Base-by-base conservation (phyloP, 2,329 filamentous ascomycete species). In the Geoglossum cookeanum region DNA sequence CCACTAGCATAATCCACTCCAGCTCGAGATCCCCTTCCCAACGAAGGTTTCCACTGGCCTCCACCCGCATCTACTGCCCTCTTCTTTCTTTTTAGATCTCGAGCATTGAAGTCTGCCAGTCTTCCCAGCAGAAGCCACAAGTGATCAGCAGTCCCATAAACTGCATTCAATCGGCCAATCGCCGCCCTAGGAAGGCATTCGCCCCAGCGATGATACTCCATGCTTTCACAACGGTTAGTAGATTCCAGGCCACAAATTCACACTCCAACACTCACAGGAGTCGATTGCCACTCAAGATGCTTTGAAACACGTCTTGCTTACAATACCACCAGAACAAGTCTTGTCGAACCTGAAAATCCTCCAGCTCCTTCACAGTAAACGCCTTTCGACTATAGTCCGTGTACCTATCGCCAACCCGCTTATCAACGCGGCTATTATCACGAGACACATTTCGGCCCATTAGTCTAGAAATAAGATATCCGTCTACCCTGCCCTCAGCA, bases 261-360 rank as follows among this genome's bases (percentile, higher is more conserved):
- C 13, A 22, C 48, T n/a, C 9, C 15, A 42, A 53, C 22, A 77
- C 88, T 77, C 74, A 95, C 88, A 96, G 83, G 52, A 94, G 74
- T 60, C 78, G 78, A 47, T 91, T 90, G 7, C 88, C 91, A 62
- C 90, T 92, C 29, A 97, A 73, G 60, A 96, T 80, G 66, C 87
- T 89, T 68, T 96, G 91, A 63, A 91, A 94, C 7, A 86, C 81
- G 67, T 97, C 92, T 74, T 96, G 92, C 69, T 95, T 94, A 64
- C 80, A 84, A 67, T 90, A 96, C 86, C 89, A 96, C 90, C 91
- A 98, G 66, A 85, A 94, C 4, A 97, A 71, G 69, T 97, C 92
- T 61, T 85, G 81, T 44, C 92, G 75, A 15, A 85, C 83, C 64
- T 92, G 85, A 64, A 86, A 94, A 45, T 79, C 82, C 60, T 87